These are phyloP conservation scores for Psidium guajava DNA, from an alignment of 345 rosid genomes.

Conservation along the genomic window DNA sequence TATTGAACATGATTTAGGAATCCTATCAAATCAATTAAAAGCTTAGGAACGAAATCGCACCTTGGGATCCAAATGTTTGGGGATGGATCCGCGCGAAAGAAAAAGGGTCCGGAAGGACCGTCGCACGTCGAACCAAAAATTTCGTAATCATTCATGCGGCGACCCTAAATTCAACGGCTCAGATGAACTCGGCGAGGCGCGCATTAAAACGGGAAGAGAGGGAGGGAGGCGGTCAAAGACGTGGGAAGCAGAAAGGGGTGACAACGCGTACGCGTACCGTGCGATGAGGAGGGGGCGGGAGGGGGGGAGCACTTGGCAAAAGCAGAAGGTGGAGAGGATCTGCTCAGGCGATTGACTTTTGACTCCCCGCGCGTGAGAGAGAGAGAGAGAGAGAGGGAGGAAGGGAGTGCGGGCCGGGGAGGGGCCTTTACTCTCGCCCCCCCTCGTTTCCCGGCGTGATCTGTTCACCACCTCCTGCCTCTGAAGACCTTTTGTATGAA, in stretches of 20 bases:
- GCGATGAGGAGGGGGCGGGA: background rate
- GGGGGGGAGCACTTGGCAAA: background rate
- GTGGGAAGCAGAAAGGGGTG: background rate
- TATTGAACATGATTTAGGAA: no score
- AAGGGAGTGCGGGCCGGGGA: background rate
- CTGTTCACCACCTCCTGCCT: background rate
- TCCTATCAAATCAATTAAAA: accelerated
- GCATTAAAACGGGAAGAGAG: background rate
- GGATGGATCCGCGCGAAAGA: no score
- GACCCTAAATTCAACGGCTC: background rate
- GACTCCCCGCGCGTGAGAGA: background rate
- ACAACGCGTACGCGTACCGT: background rate
- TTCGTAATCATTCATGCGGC: accelerated
- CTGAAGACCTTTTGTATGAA: no score
- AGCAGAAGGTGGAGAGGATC: background rate
- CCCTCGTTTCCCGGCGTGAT: background rate
- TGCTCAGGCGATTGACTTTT: background rate
- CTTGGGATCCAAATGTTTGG: no score
- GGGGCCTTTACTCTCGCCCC: background rate
- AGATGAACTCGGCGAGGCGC: background rate
- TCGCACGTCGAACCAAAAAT: background rate
- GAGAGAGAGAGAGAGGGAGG: background rate
- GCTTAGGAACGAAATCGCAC: no score
- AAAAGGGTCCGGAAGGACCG: no score
- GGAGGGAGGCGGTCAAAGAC: background rate